A percentile compares a stretch with the other conserved stretches of the same genome.
Conservation (phyloP, 163 green algal species). For the Smithsoniella earleae region DNA sequence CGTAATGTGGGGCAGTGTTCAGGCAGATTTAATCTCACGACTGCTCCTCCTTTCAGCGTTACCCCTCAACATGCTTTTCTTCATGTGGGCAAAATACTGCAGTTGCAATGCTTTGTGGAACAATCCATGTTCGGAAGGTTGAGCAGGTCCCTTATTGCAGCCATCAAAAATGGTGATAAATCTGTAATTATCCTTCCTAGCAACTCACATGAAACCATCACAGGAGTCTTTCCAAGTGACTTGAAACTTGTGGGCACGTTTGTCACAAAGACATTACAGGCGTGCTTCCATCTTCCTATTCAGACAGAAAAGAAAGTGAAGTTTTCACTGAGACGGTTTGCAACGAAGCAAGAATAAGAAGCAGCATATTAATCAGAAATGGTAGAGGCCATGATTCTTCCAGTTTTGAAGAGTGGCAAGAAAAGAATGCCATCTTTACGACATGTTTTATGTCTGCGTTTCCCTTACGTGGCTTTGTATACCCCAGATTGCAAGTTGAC, state of each 20-base stretch:
- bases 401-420: no score
- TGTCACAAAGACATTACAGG: constrained; percentile 55
- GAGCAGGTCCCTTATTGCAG: constrained; percentile 35
- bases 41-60: constrained; percentile 47
- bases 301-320: constrained; percentile 38
- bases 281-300: constrained; percentile 58
- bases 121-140: not conserved
- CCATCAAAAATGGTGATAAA: not conserved
- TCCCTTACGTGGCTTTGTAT: not conserved
- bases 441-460: not conserved
- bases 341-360: no score
- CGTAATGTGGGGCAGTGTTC: constrained; percentile 56
- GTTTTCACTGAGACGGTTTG: constrained; percentile 40
- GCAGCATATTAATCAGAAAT: no score
- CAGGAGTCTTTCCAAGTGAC: constrained; percentile 39
- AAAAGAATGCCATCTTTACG: no score
- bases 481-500: not conserved
- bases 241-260: constrained; percentile 58
- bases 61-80: constrained; percentile 45
- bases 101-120: constrained; percentile 33
- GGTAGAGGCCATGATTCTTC: no score
- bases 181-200: constrained; percentile 37
- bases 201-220: constrained; percentile 44
- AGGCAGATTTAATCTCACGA: constrained; percentile 50
- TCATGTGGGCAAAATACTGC: constrained; percentile 51